A percentile compares a stretch with the other conserved stretches of the same genome.
phyloP scores from a whole-genome alignment of 441 rosid species.

The Adansonia rubrostipa region DNA sequence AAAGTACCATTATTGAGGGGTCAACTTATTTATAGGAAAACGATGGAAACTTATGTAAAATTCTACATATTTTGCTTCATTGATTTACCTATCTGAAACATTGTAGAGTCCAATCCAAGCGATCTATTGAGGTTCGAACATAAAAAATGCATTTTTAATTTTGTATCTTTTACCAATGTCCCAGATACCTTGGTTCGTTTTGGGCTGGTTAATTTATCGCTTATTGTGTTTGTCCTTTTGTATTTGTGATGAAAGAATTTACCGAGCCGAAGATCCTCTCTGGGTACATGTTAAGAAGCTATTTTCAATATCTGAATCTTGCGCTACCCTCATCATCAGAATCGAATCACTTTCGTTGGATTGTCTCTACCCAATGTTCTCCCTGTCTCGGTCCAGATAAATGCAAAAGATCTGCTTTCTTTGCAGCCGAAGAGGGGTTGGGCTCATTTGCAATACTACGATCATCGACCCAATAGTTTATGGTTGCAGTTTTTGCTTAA shows the following conservation, averaged over 20 bases:
- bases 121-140: not conserved
- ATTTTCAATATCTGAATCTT: not conserved
- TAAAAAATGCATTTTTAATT: not conserved
- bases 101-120: not conserved
- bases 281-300: not conserved
- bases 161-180: not conserved
- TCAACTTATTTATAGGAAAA: not conserved
- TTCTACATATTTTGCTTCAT: not conserved
- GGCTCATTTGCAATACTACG: too few species aligned
- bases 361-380: not conserved
- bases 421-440: too few species aligned
- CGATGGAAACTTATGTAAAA: constrained; percentile 9
- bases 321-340: not conserved
- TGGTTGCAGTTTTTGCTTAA: too few species aligned
- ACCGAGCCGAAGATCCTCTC: not conserved
- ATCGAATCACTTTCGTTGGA: not conserved
- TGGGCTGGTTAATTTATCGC: not conserved
- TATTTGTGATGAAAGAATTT: not conserved
- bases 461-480: too few species aligned
- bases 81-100: not conserved
- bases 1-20: not conserved
- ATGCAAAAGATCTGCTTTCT: too few species aligned
- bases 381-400: not conserved
- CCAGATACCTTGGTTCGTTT: not conserved
- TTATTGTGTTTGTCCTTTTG: constrained; percentile 1